These are phyloP conservation scores for Trebouxia sp. DNA, from an alignment of 139 green algal genomes.

Conservation along the genomic window DNA sequence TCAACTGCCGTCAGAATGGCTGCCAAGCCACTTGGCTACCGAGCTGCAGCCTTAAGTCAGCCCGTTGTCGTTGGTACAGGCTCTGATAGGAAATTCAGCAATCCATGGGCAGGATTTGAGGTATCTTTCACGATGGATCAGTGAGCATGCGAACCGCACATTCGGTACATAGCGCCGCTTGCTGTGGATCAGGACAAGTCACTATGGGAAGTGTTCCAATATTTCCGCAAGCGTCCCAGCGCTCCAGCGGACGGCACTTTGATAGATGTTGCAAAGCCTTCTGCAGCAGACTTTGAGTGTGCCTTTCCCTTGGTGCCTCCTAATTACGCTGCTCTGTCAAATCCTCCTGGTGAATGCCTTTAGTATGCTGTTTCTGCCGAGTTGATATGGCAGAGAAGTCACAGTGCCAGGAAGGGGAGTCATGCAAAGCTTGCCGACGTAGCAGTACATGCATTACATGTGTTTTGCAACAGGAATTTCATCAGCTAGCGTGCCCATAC, in stretches of 20 bases:
- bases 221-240: slow-evolving; percentile 6
- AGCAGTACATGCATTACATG: neutral
- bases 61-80: neutral
- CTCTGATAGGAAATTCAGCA: neutral
- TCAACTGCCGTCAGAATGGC: no score
- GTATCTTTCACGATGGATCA: neutral
- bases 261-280: slow-evolving; percentile 9
- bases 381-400: neutral
- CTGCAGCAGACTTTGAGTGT: neutral
- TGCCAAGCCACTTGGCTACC: no score
- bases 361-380: neutral
- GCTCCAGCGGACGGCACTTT: slow-evolving; percentile 25
- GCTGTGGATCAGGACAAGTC: slow-evolving; percentile 35
- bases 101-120: slow-evolving; percentile 23
- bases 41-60: neutral
- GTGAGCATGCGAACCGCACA: no score
- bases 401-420: neutral
- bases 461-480: neutral
- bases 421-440: neutral
- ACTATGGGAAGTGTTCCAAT: slow-evolving; percentile 34
- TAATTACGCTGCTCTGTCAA: neutral
- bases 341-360: neutral
- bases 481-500: neutral
- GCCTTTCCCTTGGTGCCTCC: neutral
- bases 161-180: neutral